phyloP scores from a whole-genome alignment of 2,329 filamentous ascomycete species.

The Paraphaeosphaeria minitans region DNA sequence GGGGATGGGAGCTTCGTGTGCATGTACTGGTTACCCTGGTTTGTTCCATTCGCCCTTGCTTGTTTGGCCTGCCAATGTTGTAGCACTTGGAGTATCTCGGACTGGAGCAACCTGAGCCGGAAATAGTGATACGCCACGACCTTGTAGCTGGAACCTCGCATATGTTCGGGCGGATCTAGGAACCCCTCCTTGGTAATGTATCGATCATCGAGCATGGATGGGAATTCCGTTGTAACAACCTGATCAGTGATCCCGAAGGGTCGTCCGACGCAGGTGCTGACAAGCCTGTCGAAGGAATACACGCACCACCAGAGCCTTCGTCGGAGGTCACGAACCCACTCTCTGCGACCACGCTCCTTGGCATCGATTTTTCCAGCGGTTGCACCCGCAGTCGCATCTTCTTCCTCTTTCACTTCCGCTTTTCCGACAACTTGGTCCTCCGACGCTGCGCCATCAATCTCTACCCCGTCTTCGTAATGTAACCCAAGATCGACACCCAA shows the following conservation, averaged over 20 bases:
- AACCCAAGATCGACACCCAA: constrained; percentile 89
- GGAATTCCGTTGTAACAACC: constrained; percentile 93
- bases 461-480: constrained; percentile 86
- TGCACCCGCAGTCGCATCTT: constrained; percentile 25
- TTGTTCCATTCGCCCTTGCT: constrained; percentile 69
- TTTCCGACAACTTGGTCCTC: constrained; percentile 36
- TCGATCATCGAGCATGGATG: constrained; percentile 83
- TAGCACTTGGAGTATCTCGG: constrained; percentile 91
- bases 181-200: constrained; percentile 85
- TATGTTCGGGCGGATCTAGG: constrained; percentile 61
- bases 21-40: constrained; percentile 72
- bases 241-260: constrained; percentile 96
- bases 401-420: constrained; percentile 41
- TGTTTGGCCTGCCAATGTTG: constrained; percentile 89
- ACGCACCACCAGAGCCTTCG: constrained; percentile 96
- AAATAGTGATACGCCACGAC: constrained; percentile 92
- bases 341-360: constrained; percentile 68
- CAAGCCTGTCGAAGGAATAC: constrained; percentile 92
- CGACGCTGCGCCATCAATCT: constrained; percentile 57
- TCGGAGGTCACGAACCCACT: constrained; percentile 86
- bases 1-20: constrained; percentile 80
- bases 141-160: constrained; percentile 79
- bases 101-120: constrained; percentile 83
- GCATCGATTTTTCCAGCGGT: constrained; percentile 50
- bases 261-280: constrained; percentile 89